Percentiles rank a stretch among this genome's conserved stretches.
Conservation (phyloP, 78 protist genomes). For the Dictyostelium purpureum region DNA sequence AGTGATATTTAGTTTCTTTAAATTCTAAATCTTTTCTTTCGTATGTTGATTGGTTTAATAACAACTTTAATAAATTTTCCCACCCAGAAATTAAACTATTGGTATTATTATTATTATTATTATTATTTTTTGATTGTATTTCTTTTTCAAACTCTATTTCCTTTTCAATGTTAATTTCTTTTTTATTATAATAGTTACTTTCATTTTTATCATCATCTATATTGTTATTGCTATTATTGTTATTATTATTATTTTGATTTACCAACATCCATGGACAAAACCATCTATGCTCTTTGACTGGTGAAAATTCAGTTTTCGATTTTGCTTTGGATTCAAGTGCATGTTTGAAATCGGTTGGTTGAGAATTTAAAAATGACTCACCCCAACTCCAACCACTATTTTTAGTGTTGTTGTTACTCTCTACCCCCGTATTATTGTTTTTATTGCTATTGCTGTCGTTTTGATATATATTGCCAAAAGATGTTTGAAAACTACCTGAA, state of each 20-base stretch:
- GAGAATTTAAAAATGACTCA: not conserved
- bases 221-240: not conserved
- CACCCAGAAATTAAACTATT: not conserved
- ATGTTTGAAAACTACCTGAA: not conserved
- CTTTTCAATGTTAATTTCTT: too few relatives aligned
- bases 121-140: not conserved
- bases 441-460: not conserved
- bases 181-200: too few relatives aligned
- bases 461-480: not conserved
- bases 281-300: constrained; percentile 65
- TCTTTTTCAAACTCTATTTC: not conserved
- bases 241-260: not conserved
- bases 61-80: constrained; percentile 33
- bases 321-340: not conserved
- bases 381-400: constrained; percentile 71
- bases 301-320: constrained; percentile 5
- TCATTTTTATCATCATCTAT: not conserved
- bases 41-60: constrained; percentile 18
- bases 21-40: not conserved
- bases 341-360: not conserved
- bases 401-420: not conserved
- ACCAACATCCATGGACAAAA: constrained; percentile 69
- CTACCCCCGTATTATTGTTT: not conserved
- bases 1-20: not conserved
- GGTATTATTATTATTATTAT: not conserved